Evolutionary conservation across 148 eudicot species (phyloP).

Genomic region (Linanthus parryae): DNA sequence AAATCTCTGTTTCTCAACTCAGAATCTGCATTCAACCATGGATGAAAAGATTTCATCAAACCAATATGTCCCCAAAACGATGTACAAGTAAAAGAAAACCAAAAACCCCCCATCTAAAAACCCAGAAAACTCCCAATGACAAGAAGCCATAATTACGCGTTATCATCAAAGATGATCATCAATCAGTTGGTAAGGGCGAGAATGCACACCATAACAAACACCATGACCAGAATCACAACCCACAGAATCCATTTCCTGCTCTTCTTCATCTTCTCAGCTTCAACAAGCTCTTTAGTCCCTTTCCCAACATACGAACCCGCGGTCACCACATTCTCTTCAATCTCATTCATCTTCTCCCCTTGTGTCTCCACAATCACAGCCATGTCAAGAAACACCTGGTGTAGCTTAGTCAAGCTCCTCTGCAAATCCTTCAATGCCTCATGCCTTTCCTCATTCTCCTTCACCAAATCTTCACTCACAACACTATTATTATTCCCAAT

Average conservation of each 20-base stretch:
- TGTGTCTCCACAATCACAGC: conserved; percentile 73
- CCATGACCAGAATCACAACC: conserved; percentile 39
- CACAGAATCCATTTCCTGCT: conserved; percentile 33
- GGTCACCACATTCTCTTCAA: conserved; percentile 61
- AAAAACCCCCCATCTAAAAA: too few species aligned
- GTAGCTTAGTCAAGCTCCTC: conserved; percentile 66
- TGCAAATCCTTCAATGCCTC: conserved; percentile 66
- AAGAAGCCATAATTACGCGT: too few species aligned
- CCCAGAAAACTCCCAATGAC: too few species aligned
- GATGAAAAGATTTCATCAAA: too few species aligned
- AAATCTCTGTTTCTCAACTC: too few species aligned
- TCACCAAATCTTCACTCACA: conserved; percentile 17
- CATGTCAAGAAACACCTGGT: conserved; percentile 88
- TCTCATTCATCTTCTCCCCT: conserved; percentile 62
- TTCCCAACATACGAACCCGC: conserved; percentile 43
- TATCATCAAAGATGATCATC: too few species aligned
- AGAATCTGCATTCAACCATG: too few species aligned
- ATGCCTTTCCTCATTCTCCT: conserved; percentile 57
- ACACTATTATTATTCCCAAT: conserved; percentile 33
- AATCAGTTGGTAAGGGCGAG: too few species aligned
- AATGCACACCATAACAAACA: conserved; percentile 50
- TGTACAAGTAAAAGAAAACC: too few species aligned
- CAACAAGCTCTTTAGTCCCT: conserved; percentile 33
- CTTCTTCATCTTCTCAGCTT: conserved; percentile 77
- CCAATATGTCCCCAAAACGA: too few species aligned